A percentile compares a stretch with the other conserved stretches of the same genome.
phyloP scores from a whole-genome alignment of 1,284 basidiomycete species.

The Cyathus pygmaeus region DNA sequence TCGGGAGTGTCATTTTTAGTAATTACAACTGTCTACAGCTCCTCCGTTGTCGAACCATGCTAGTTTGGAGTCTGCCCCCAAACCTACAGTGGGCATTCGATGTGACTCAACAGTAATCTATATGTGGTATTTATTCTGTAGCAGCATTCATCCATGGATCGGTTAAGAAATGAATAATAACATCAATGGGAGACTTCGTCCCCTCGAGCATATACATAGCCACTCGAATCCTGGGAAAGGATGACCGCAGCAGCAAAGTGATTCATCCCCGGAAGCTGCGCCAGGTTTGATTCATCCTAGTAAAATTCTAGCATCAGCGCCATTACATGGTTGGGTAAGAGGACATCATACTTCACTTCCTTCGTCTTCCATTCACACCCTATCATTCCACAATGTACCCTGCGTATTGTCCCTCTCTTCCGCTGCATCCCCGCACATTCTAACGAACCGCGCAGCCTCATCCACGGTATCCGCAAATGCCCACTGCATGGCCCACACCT shows the following conservation, averaged over 20 bases:
- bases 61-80: too few relatives aligned
- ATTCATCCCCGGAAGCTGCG: slow-evolving; percentile 68
- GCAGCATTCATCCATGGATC: too few relatives aligned
- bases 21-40: too few relatives aligned
- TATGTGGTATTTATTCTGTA: too few relatives aligned
- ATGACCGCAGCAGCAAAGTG: slow-evolving; percentile 70
- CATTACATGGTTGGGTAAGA: slow-evolving; percentile 1
- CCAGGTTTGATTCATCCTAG: slow-evolving; percentile 67
- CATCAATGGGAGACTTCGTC: too few relatives aligned
- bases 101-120: too few relatives aligned
- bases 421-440: slow-evolving; percentile 67
- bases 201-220: too few relatives aligned
- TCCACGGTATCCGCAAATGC: slow-evolving; percentile 70
- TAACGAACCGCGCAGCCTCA: slow-evolving; percentile 62
- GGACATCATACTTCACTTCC: slow-evolving; percentile 56
- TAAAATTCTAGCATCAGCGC: slow-evolving; percentile 6
- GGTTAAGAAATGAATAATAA: too few relatives aligned
- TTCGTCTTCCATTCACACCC: slow-evolving; percentile 69
- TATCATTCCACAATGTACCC: slow-evolving; percentile 62
- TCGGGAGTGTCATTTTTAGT: too few relatives aligned
- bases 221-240: slow-evolving; percentile 65
- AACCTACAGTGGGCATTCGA: too few relatives aligned
- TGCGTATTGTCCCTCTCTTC: slow-evolving; percentile 53
- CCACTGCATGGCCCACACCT: slow-evolving; percentile 53
- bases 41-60: too few relatives aligned